Base-by-base conservation (phyloP, 768 basidiomycete genomes). In the Tylopilus subfusipes region DNA sequence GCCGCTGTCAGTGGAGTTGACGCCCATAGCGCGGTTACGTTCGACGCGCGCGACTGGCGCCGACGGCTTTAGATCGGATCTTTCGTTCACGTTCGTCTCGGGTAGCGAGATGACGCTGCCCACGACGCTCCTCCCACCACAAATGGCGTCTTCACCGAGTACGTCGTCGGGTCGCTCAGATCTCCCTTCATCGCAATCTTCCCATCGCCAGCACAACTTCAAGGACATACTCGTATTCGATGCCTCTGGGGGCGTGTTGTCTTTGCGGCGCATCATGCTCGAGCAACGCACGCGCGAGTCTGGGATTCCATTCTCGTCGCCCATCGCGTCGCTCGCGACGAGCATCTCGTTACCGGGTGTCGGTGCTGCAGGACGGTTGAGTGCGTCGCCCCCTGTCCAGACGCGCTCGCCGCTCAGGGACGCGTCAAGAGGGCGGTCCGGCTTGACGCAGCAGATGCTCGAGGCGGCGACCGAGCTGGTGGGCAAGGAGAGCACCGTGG, bases 181-280 rank as follows among this genome's bases (percentile, higher is more conserved):
- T 42, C 64, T 67, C 11, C 59, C 67, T 2, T 51, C 66, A 5
- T 30, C 69, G 51, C 55, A 68, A 63, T 73, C 56, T 24, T 71
- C 55, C 36, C 69, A 60, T 50, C 71, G 64, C 7, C 67, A 72
- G 18, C 72, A 75, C 13, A 82, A 83, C 54, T 80, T 77, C 59
- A 86, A 86, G 64, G 87, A 90, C 53, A 56, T 88, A 4, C 75
- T 90, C 18, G 61, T 89, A 3, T 88, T 90, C 60, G 85, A 90
- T 62, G 81, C 85, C 0, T 68, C 67, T 1, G 80, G 82, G 38
- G 80, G 81, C 0, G 69, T 77, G 4, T 72, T 90, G 21, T 79
- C 80, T 0, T 69, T 89, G 42, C 75, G 83, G 24, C 71, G 86
- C 2, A 66, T 88, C 44, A 68, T 70, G 3, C 53, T 85, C 5